Base-by-base conservation (phyloP, 495 filamentous ascomycete species). In the Pyrenula massariospora region DNA sequence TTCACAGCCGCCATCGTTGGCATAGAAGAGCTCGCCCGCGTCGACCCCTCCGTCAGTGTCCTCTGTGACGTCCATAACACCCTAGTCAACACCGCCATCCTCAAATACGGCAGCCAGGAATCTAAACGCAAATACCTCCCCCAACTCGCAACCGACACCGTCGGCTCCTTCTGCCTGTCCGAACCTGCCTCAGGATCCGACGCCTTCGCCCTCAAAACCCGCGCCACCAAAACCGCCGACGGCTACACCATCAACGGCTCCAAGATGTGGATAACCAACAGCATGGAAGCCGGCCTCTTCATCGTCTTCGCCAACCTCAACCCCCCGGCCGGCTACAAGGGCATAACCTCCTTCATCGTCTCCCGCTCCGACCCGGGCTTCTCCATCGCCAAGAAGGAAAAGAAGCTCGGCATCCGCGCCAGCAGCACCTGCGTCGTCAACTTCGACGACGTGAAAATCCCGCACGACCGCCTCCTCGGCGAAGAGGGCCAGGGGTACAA, bases 261-360 rank as follows among this genome's bases (percentile, higher is more conserved):
- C 66, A 99, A 99, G 79, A 97, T 96, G 92, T 99, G 93, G 93
- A 99, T 99, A 70, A 96, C 93, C 58, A 99, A 97, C 73, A 82
- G 86, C 54, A 84, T 90, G 74, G 94, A 99, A 74, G 84, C 92
- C 2, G 86, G 84, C 49, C 85, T 97, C 72, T 99, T 95, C 76
- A 91, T 99, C 65, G 93, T 97, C 24, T 99, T 99, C 63, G 93
- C 93, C 66, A 97, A 96, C 72, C 72, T 97, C 2, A 83, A 95
- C 66, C 89, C 86, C 2, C 83, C 79, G 69, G 85, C 89, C 67
- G 90, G 87, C 12, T 95, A 99, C 77, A 89, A 89, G 68, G 93
- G 93, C 47, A 99, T 99, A 70, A 92, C 90, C 1, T 91, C 92
- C 49, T 97, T 99, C 69, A 80, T 99, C 60, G 83, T 97, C 20